Conservation (phyloP, 768 basidiomycete species). For the Panellus pusillus region DNA sequence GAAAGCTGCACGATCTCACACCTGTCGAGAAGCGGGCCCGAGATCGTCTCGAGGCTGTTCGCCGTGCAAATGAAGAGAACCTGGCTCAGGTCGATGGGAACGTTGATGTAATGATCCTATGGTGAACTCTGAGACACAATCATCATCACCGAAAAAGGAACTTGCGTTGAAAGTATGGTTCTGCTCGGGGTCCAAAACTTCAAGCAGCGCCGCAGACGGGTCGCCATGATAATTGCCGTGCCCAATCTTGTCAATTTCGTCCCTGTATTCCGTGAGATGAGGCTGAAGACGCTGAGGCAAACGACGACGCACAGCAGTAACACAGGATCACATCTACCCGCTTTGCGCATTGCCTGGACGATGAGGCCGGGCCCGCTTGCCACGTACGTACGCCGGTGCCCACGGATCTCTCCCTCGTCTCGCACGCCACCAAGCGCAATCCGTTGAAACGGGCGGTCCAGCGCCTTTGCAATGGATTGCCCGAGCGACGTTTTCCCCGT, state of each 20-base stretch:
- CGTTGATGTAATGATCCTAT: slow-evolving; percentile 90
- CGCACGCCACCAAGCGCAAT: slow-evolving; percentile 91
- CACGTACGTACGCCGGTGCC: slow-evolving; percentile 86
- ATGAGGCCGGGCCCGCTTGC: slow-evolving; percentile 83
- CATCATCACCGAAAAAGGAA: slow-evolving; percentile 5
- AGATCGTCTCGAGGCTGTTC: slow-evolving; percentile 87
- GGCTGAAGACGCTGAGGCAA: slow-evolving; percentile 21
- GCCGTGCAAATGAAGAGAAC: slow-evolving; percentile 93
- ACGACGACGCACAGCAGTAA: slow-evolving; percentile 57
- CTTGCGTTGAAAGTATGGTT: slow-evolving; percentile 78
- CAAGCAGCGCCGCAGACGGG: slow-evolving; percentile 85
- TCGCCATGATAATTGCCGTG: slow-evolving; percentile 90
- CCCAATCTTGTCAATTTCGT: slow-evolving; percentile 92
- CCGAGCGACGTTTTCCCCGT: slow-evolving; percentile 92
- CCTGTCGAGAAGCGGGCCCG: slow-evolving; percentile 83
- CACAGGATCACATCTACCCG: slow-evolving; percentile 78
- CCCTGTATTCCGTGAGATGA: slow-evolving; percentile 38
- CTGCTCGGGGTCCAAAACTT: slow-evolving; percentile 94
- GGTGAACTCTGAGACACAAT: slow-evolving; percentile 2
- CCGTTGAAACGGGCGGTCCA: slow-evolving; percentile 85
- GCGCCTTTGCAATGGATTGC: slow-evolving; percentile 80
- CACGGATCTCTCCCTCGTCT: slow-evolving; percentile 86
- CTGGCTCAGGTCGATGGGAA: slow-evolving; percentile 84
- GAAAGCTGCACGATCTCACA: slow-evolving; percentile 86
- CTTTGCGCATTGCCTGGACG: slow-evolving; percentile 84